These are phyloP conservation scores for Colletotrichum sojae DNA, from an alignment of 2,329 filamentous ascomycete species.

Conservation along the genomic window DNA sequence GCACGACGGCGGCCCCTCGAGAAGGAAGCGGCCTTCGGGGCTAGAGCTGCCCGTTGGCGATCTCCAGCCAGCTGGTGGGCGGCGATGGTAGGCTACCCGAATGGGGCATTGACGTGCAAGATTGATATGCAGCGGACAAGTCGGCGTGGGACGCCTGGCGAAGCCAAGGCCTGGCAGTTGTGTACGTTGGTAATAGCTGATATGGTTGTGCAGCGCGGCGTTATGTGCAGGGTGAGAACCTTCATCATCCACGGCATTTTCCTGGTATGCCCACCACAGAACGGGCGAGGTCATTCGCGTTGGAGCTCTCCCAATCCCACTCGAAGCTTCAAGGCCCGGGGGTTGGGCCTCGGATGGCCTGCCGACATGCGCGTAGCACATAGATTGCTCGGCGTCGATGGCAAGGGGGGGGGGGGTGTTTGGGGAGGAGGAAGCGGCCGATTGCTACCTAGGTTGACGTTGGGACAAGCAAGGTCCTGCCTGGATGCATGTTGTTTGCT, in stretches of 20 bases:
- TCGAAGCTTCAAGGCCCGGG: not conserved
- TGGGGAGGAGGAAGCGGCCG: not conserved
- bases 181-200: not conserved
- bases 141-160: not conserved
- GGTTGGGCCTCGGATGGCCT: conserved; percentile 29
- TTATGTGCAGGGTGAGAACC: no score
- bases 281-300: not conserved
- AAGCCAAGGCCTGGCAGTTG: conserved; percentile 7
- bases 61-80: conserved; percentile 20
- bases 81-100: conserved; percentile 5
- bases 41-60: conserved; percentile 33
- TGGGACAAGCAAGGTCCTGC: not conserved
- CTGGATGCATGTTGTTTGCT: not conserved
- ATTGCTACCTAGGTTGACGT: not conserved
- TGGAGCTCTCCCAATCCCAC: not conserved
- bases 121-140: conserved; percentile 15
- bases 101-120: conserved; percentile 9
- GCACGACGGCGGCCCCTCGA: not conserved
- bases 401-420: conserved; percentile 1
- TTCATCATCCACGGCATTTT: no score
- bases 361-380: conserved; percentile 28
- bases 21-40: conserved; percentile 22
- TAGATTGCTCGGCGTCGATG: conserved; percentile 12
- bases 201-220: no score
- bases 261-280: not conserved